phyloP scores from a whole-genome alignment of 306 rosid species.

The Biancaea sappan region DNA sequence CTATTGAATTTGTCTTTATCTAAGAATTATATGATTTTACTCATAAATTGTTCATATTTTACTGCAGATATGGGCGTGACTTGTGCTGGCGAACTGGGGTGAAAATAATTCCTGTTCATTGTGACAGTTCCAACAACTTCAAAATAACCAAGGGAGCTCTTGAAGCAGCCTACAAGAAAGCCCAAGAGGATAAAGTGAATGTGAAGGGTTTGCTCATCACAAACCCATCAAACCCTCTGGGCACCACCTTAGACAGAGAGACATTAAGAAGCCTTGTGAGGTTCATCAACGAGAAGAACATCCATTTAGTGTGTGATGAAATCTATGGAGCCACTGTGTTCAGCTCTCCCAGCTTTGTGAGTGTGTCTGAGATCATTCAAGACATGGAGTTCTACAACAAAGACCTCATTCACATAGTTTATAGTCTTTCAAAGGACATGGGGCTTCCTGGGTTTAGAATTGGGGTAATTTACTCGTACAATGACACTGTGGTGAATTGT shows the following conservation, averaged over 20 bases:
- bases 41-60: neutral
- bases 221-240: conserved; percentile 10
- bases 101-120: neutral
- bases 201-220: conserved; percentile 14
- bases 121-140: conserved; percentile 4
- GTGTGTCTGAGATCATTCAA: conserved; percentile 26
- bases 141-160: conserved; percentile 3
- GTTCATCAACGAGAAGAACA: conserved; percentile 1
- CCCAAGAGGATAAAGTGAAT: neutral
- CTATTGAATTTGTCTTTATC: too few species aligned
- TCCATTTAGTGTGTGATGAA: conserved; percentile 44
- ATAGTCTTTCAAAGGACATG: conserved; percentile 69
- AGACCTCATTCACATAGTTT: conserved; percentile 59
- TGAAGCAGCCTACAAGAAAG: neutral
- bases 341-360: neutral
- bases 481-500: neutral
- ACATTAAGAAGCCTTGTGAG: neutral
- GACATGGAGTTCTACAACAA: conserved; percentile 44
- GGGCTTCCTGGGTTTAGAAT: conserved; percentile 62
- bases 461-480: conserved; percentile 5
- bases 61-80: conserved; percentile 46
- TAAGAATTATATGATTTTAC: neutral
- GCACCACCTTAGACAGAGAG: neutral
- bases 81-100: conserved; percentile 17
- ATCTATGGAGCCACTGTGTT: conserved; percentile 66